These are phyloP conservation scores for Backusella circina DNA, from an alignment of 192 early-diverging fungal genomes.

Conservation along the genomic window DNA sequence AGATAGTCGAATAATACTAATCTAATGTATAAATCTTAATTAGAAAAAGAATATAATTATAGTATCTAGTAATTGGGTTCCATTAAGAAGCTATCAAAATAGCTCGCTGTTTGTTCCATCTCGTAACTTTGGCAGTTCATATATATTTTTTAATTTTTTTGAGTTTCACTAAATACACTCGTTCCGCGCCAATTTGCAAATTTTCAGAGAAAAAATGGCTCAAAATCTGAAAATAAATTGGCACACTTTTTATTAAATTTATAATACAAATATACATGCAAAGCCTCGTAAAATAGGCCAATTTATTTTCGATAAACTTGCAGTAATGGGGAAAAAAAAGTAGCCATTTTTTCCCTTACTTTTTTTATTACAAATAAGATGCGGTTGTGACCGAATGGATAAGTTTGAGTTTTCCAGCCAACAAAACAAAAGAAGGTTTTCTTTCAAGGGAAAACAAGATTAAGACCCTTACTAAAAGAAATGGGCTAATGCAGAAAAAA, in stretches of 20 bases:
- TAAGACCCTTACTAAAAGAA: background rate
- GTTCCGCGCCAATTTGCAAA: no score
- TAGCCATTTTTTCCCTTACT: no score
- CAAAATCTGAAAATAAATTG: no score
- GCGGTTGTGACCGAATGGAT: background rate
- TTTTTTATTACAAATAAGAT: no score
- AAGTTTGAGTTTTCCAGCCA: background rate
- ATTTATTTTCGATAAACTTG: no score
- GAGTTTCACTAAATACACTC: background rate
- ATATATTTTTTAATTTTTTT: background rate
- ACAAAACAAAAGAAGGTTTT: background rate
- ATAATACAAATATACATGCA: no score
- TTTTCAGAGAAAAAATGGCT: no score
- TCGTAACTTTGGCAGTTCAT: background rate
- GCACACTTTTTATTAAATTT: no score
- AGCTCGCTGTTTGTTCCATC: background rate
- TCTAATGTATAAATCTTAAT: background rate
- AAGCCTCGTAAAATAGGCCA: no score
- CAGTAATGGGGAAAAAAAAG: no score
- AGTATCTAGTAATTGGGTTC: background rate
- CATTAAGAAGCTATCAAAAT: background rate
- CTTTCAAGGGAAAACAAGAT: background rate
- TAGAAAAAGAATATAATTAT: background rate
- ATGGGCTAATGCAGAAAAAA: background rate
- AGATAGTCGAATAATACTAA: background rate